Evolutionary conservation across 176 grass and related monocot species (phyloP), one percentile per base, ranked within the genome.

Genomic region (Miscanthus lutarioriparius): DNA sequence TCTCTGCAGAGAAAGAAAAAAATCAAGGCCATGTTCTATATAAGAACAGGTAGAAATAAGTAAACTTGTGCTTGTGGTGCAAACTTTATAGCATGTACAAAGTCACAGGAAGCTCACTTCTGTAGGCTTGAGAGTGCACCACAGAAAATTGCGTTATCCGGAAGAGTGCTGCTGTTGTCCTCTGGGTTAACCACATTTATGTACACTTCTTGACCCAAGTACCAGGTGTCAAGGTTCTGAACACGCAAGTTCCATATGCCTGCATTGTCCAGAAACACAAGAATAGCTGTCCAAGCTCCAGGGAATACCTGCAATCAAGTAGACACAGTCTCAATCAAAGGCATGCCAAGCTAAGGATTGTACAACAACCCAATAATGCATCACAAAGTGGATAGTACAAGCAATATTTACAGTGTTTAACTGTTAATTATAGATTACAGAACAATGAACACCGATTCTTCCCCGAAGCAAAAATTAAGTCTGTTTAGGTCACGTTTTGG

Each of bases 181-280:
- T 98, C 96, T 11, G 89, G 91, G 81, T 98, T 98, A 63, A 92
- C 82, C 64, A 98, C 93, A 72, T 84, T 98, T 73, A 98, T 92
- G 64, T 93, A 95, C 78, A 92, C 64, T 84, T 95, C 96, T 75
- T 95, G 96, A 48, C 96, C 96, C 85, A 93, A n/a, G 80, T 94
- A 98, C 96, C 96, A 98, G 26, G 44, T 83, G 70, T 98, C 89
- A 45, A 98, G 91, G 70, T 98, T 98, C 84, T 95, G 87, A 20
- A 87, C 87, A 8, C 89, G 88, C 79, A 98, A 33, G 72, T 98
- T 98, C 96, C 96, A 95, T 85, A 98, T 94, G 13, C 96, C 96
- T 22, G 89, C 91, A 43, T 98, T 98, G 76, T 98, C 96, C 85
- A 98, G 76, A 84, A 95, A 98, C 13, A 98, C 93, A 25, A 98